Evolutionary conservation across 2,329 filamentous ascomycete genomes (phyloP).

Genomic region (Ceratocystis lukuohia): DNA sequence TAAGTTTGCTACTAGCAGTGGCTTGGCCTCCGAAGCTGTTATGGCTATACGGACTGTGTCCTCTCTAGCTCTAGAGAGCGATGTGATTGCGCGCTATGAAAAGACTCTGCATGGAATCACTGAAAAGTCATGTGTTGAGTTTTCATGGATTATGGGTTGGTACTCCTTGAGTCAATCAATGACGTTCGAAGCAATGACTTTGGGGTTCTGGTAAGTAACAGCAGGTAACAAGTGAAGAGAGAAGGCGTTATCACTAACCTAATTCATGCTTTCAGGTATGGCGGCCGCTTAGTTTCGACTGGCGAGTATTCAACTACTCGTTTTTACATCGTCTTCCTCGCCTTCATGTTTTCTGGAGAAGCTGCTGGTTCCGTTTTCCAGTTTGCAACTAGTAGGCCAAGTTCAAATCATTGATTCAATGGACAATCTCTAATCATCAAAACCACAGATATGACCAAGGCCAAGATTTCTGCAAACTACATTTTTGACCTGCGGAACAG

Average conservation of each 20-base stretch:
- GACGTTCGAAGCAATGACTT: slow-evolving; percentile 29
- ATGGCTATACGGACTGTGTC: slow-evolving; percentile 37
- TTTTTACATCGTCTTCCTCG: slow-evolving; percentile 40
- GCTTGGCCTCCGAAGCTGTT: slow-evolving; percentile 37
- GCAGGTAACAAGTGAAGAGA: background rate
- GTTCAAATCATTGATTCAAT: background rate
- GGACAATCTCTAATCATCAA: background rate
- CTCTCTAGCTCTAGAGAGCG: slow-evolving; percentile 34
- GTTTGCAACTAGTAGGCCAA: slow-evolving; percentile 32
- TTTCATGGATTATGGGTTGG: slow-evolving; percentile 31
- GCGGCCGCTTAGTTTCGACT: slow-evolving; percentile 29
- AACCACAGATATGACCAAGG: slow-evolving; percentile 34
- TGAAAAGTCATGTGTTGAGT: slow-evolving; percentile 23
- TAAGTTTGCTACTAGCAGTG: slow-evolving; percentile 35
- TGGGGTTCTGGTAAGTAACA: slow-evolving; percentile 29
- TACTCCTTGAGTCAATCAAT: slow-evolving; percentile 32
- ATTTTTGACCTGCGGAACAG: slow-evolving; percentile 31
- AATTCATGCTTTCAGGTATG: slow-evolving; percentile 25
- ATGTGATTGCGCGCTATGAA: slow-evolving; percentile 29
- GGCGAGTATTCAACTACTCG: slow-evolving; percentile 35
- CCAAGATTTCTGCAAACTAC: slow-evolving; percentile 35
- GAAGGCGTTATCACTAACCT: background rate
- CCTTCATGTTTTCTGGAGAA: slow-evolving; percentile 35
- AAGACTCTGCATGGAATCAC: slow-evolving; percentile 26
- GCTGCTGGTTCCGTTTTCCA: slow-evolving; percentile 32